Conservation (phyloP, 768 basidiomycete genomes). For the Phlegmacium glaucopus region DNA sequence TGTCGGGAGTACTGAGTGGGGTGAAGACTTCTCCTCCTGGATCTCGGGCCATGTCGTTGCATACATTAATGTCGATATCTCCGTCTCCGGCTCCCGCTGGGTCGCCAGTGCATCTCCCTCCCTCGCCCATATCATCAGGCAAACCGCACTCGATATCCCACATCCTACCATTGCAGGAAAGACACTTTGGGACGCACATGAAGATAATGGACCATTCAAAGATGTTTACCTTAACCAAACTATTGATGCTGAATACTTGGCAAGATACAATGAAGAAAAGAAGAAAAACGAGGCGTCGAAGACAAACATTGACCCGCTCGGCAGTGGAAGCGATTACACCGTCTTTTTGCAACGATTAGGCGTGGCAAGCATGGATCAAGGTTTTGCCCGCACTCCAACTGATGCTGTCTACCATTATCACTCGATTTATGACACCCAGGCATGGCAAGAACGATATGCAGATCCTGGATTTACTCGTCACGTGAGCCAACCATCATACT, state of each 20-base stretch:
- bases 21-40: constrained; percentile 86
- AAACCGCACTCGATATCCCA: constrained; percentile 65
- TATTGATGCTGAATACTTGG: constrained; percentile 41
- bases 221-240: constrained; percentile 25
- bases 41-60: constrained; percentile 76
- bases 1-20: constrained; percentile 89
- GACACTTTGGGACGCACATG: constrained; percentile 76
- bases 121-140: constrained; percentile 69
- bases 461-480: constrained; percentile 77
- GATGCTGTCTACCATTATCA: constrained; percentile 78
- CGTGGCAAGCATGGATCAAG: constrained; percentile 43
- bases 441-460: constrained; percentile 72
- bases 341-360: constrained; percentile 80
- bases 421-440: constrained; percentile 69
- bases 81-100: constrained; percentile 62
- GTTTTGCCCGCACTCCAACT: constrained; percentile 36
- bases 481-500: constrained; percentile 35
- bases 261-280: constrained; percentile 35
- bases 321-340: constrained; percentile 89
- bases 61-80: constrained; percentile 82
- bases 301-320: constrained; percentile 58
- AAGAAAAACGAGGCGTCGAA: constrained; percentile 26
- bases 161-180: constrained; percentile 65
- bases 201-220: constrained; percentile 54
- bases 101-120: constrained; percentile 69